Evolutionary conservation across 2,329 filamentous ascomycete species (phyloP), one percentile per base, ranked within the genome.

Genomic region (Septoria petroselini): DNA sequence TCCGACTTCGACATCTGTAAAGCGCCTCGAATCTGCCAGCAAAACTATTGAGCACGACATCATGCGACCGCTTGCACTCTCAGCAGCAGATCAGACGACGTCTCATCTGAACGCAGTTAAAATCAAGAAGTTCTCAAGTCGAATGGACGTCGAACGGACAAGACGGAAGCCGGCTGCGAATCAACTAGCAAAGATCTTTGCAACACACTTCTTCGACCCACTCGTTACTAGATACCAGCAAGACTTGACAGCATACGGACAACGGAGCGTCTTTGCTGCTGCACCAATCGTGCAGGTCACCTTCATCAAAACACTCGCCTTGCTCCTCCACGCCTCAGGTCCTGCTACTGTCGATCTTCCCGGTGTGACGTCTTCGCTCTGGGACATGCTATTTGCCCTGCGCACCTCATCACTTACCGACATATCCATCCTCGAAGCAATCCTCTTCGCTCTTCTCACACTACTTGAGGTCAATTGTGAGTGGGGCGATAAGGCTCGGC

Each of bases 121-220:
- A 71, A 80, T 97, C 17, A 83, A 88, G 21, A 95, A 85, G 2
- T 95, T 97, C 70, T 91, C 85, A 8, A 88, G 86, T 0, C 83
- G 86, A 14, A 82, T 91, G 67, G 76, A 81, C 50, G 77, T 84
- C 14, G 51, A 54, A 17, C 79, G 85, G 62, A 79, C 79, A 48
- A 77, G 74, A 54, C 74, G 79, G 41, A 77, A 74, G 41, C 76
- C 76, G 48, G 75, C 83, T 3, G 84, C 85, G 11, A 95, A 95
- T 64, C 84, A 84, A 7, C 82, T 95, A 0, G 85, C 91, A 31
- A 81, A 84, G 42, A 73, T 95, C 19, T 81, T 97, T 19, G 79
- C 83, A 0, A 76, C 82, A 0, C 80, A 79, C 12, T 93, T 96
- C 74, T 96, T 97, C 79, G 86, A 86, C 57, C 91, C 93, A 0